Conservation (phyloP, 2,329 filamentous ascomycete species). For the Drechslerella dactyloides region DNA sequence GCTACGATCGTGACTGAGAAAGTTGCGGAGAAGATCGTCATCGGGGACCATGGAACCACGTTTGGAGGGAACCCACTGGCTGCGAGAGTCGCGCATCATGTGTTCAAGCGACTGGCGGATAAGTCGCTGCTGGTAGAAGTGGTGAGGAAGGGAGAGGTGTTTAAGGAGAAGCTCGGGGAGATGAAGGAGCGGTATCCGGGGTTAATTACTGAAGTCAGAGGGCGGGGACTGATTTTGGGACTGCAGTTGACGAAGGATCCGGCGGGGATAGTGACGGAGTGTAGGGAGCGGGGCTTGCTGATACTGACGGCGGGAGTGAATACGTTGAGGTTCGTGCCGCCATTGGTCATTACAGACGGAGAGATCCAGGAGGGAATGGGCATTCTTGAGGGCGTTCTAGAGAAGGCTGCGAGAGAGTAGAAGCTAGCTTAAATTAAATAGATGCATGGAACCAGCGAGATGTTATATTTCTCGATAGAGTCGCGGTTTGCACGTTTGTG, state of each 20-base stretch:
- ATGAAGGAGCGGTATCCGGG: conserved; percentile 70
- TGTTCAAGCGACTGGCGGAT: conserved; percentile 77
- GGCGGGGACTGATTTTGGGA: conserved; percentile 83
- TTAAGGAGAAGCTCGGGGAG: conserved; percentile 66
- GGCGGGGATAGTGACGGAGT: conserved; percentile 77
- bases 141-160: conserved; percentile 68
- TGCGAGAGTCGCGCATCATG: conserved; percentile 81
- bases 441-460: too few species aligned
- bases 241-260: conserved; percentile 80
- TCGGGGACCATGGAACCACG: conserved; percentile 89
- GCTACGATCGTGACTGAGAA: conserved; percentile 70
- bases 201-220: conserved; percentile 78
- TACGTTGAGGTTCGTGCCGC: conserved; percentile 88
- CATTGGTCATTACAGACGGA: conserved; percentile 76
- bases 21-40: conserved; percentile 72
- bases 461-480: too few species aligned
- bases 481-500: too few species aligned
- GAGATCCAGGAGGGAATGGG: conserved; percentile 80
- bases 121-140: conserved; percentile 74
- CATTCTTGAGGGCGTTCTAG: conserved; percentile 72
- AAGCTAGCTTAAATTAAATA: too few species aligned
- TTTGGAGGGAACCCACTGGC: conserved; percentile 92
- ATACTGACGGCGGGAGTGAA: conserved; percentile 93
- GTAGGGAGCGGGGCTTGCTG: conserved; percentile 82
- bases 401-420: conserved; percentile 8